Percentiles rank a stretch among this genome's conserved stretches.
phyloP scores from a whole-genome alignment of 116 monocot genomes.

The Iris pallida region DNA sequence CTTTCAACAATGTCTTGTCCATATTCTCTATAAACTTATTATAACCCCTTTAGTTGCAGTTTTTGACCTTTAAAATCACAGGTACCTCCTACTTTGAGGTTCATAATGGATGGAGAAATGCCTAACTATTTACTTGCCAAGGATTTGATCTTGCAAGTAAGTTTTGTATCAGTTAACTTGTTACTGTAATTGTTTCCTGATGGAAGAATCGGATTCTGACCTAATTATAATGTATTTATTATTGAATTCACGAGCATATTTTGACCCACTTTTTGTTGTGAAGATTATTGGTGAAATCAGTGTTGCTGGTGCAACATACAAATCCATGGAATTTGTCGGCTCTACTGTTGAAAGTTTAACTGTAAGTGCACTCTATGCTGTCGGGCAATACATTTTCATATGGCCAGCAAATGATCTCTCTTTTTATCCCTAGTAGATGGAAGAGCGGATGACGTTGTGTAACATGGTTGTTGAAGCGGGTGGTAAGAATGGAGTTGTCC shows the following conservation, averaged over 20 bases:
- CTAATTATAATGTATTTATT: background rate
- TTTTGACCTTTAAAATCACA: constrained; percentile 23
- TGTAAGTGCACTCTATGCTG: constrained; percentile 25
- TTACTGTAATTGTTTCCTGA: background rate
- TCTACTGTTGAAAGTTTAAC: constrained; percentile 73
- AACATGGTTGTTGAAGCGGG: constrained; percentile 98
- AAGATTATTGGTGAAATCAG: constrained; percentile 96
- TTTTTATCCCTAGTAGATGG: constrained; percentile 53
- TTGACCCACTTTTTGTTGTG: constrained; percentile 8
- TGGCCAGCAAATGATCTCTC: background rate
- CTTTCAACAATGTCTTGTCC: too few relatives aligned
- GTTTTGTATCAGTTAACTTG: constrained; percentile 1
- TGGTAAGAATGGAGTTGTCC: constrained; percentile 88
- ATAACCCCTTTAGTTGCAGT: background rate
- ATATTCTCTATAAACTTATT: too few relatives aligned
- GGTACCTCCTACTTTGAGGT: constrained; percentile 93
- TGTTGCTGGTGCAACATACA: constrained; percentile 86
- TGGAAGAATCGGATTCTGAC: background rate
- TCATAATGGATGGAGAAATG: constrained; percentile 98
- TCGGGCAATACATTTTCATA: background rate
- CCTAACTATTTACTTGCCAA: constrained; percentile 91
- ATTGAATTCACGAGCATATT: background rate
- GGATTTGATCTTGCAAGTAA: constrained; percentile 96
- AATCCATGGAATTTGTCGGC: constrained; percentile 92
- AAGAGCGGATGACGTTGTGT: constrained; percentile 97